A percentile compares a stretch with the other conserved stretches of the same genome.
These are phyloP conservation scores for Plasmopara halstedii DNA, from an alignment of 352 stramenopile species.

Conservation along the genomic window DNA sequence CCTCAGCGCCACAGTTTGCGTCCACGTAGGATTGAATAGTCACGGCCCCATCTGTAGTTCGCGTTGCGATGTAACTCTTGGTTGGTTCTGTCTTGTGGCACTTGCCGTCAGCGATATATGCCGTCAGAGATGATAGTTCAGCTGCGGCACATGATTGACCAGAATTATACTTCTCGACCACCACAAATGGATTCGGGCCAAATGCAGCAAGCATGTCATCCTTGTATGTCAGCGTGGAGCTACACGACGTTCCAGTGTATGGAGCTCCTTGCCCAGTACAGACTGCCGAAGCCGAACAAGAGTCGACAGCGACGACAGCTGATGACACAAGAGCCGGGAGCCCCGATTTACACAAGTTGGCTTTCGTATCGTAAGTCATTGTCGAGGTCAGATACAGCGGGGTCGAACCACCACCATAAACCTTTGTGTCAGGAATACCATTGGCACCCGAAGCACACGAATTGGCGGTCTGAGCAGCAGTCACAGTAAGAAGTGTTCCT, in stretches of 20 bases:
- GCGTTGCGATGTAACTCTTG: conserved; percentile 1
- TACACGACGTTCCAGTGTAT: conserved; percentile 1
- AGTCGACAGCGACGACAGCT: background rate
- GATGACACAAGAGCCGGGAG: background rate
- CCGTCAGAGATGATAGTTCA: background rate
- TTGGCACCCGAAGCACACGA: background rate
- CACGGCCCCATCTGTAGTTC: background rate
- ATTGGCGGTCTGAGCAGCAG: background rate
- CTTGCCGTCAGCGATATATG: conserved; percentile 10
- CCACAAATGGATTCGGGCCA: conserved; percentile 1
- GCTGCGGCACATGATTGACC: background rate
- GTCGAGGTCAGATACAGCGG: background rate
- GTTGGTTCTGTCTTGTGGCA: conserved; percentile 2
- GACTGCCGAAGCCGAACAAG: background rate
- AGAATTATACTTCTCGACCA: background rate
- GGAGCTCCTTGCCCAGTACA: background rate
- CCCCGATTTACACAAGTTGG: background rate
- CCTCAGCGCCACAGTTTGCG: background rate
- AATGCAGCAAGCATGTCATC: conserved; percentile 2
- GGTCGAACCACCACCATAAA: conserved; percentile 3
- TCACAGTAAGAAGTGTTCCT: background rate
- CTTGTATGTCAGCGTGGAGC: background rate
- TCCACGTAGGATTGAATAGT: conserved; percentile 1
- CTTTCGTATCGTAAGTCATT: background rate
- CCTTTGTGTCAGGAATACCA: conserved; percentile 1